Percentiles rank a stretch among this genome's conserved stretches.
Evolutionary conservation across 2,329 filamentous ascomycete genomes (phyloP).

Genomic region (Neofusicoccum sp.): DNA sequence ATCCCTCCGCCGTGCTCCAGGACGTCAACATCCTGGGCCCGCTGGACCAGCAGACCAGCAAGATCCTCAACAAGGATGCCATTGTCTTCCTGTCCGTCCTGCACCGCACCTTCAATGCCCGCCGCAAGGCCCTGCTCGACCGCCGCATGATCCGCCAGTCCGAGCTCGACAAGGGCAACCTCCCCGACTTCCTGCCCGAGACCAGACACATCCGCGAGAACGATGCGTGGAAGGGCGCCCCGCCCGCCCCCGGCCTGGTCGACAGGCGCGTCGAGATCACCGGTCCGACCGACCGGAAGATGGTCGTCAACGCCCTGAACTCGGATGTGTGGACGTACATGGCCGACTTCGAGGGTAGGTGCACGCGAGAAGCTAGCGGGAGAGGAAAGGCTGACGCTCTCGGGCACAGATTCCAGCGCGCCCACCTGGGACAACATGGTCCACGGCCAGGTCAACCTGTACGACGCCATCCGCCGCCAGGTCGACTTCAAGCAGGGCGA

Average conservation of each 20-base stretch:
- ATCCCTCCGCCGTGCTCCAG: slow-evolving; percentile 71
- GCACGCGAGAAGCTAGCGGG: background rate
- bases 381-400: background rate
- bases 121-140: slow-evolving; percentile 84
- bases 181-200: slow-evolving; percentile 94
- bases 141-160: slow-evolving; percentile 82
- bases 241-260: slow-evolving; percentile 85
- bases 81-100: slow-evolving; percentile 90
- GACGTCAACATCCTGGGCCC: slow-evolving; percentile 83
- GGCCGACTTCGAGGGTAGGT: slow-evolving; percentile 94
- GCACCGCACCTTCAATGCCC: slow-evolving; percentile 89
- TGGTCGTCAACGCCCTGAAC: slow-evolving; percentile 97
- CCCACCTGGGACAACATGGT: slow-evolving; percentile 99
- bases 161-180: slow-evolving; percentile 83
- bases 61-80: slow-evolving; percentile 89
- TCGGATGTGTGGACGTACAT: slow-evolving; percentile 98
- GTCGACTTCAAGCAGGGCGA: slow-evolving; percentile 93
- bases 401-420: slow-evolving; percentile 74
- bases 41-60: slow-evolving; percentile 74
- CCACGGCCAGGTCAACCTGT: slow-evolving; percentile 95
- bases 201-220: slow-evolving; percentile 94
- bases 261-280: slow-evolving; percentile 97
- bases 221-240: slow-evolving; percentile 87
- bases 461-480: slow-evolving; percentile 90
- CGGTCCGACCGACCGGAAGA: slow-evolving; percentile 94